These are phyloP conservation scores for Penicillium desertorum DNA, from an alignment of 495 filamentous ascomycete genomes.

Conservation along the genomic window DNA sequence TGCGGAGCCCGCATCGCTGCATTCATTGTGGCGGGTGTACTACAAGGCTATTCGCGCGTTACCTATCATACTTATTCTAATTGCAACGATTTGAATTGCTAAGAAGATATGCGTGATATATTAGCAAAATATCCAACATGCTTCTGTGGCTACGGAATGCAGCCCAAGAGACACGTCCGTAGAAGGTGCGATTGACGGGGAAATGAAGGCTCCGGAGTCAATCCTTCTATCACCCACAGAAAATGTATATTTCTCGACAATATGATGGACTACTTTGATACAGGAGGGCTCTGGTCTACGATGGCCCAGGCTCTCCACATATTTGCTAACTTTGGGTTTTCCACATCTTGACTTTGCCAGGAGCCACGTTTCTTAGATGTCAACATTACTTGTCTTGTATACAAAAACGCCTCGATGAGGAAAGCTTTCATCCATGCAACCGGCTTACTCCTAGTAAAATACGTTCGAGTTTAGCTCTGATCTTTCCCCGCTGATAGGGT, in stretches of 20 bases:
- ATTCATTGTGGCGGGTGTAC: no score
- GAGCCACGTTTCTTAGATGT: not conserved
- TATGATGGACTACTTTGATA: slow-evolving; percentile 5
- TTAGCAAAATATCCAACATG: no score
- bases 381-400: not conserved
- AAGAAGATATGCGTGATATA: no score
- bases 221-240: not conserved
- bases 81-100: no score
- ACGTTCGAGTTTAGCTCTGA: slow-evolving; percentile 1
- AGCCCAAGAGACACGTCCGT: no score
- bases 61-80: no score
- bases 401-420: not conserved
- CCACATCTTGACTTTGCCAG: slow-evolving; percentile 3
- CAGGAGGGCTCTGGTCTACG: not conserved
- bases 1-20: no score
- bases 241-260: not conserved
- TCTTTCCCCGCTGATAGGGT: slow-evolving; percentile 5
- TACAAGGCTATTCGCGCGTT: no score
- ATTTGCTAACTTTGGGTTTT: not conserved
- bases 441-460: not conserved
- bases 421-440: not conserved
- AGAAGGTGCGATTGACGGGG: no score
- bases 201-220: no score
- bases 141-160: no score
- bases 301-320: not conserved